Conservation (phyloP, 2,329 filamentous ascomycete genomes). For the Amylocarpus encephaloides region DNA sequence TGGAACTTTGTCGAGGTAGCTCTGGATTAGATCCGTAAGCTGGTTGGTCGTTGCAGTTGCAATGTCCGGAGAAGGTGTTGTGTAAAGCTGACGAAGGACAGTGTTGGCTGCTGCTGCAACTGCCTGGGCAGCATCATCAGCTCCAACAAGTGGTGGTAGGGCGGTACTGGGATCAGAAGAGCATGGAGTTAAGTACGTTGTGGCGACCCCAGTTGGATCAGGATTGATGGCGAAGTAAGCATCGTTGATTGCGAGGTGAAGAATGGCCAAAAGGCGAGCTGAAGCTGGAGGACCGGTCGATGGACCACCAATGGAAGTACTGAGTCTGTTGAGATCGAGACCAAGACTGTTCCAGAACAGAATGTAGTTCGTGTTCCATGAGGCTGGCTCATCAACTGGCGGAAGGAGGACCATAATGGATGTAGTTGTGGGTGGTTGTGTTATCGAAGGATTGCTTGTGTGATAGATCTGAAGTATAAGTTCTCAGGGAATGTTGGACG, state of each 20-base stretch:
- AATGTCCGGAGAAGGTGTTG: background rate
- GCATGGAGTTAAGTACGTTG: conserved; percentile 1
- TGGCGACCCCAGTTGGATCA: conserved; percentile 4
- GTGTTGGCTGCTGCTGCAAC: conserved; percentile 7
- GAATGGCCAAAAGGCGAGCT: conserved; percentile 4
- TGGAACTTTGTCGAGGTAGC: background rate
- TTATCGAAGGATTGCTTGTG: too few relatives aligned
- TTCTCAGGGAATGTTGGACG: too few relatives aligned
- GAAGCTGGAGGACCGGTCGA: conserved; percentile 1
- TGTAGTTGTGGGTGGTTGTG: background rate
- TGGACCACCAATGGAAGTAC: conserved; percentile 1
- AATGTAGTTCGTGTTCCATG: conserved; percentile 7
- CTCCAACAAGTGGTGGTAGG: conserved; percentile 5
- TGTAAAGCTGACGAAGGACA: conserved; percentile 7
- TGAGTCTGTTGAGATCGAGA: conserved; percentile 6
- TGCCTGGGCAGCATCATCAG: conserved; percentile 2
- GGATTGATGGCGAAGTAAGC: conserved; percentile 7
- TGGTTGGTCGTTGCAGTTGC: conserved; percentile 3
- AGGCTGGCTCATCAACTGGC: conserved; percentile 3
- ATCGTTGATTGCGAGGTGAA: conserved; percentile 7
- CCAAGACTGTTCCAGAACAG: conserved; percentile 7
- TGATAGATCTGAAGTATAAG: too few relatives aligned
- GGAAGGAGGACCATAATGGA: conserved; percentile 6
- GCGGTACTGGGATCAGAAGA: background rate
- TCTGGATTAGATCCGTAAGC: conserved; percentile 1